A percentile compares a stretch with the other conserved stretches of the same genome.
Evolutionary conservation across 345 rosid species (phyloP).

Genomic region (Gossypium sturtianum): DNA sequence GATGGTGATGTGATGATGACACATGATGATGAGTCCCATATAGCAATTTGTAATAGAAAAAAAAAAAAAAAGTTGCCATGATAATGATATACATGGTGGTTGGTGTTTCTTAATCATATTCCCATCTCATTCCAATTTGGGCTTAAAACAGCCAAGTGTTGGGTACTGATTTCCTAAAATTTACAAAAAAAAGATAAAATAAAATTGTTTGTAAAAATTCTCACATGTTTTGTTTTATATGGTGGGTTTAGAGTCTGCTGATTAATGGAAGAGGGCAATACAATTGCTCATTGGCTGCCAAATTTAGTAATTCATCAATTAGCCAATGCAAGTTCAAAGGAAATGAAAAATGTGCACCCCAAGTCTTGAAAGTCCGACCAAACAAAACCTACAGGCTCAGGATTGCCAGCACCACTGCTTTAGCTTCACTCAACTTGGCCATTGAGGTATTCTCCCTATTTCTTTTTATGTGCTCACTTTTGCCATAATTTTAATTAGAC

Average conservation of each 20-base stretch:
- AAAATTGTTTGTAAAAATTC: background rate
- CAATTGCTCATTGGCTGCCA: slow-evolving; percentile 63
- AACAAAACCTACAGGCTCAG: slow-evolving; percentile 65
- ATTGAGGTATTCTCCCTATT: slow-evolving; percentile 33
- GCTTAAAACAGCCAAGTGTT: background rate
- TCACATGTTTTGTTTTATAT: background rate
- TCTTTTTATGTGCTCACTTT: background rate
- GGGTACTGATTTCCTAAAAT: background rate
- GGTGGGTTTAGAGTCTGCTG: slow-evolving; percentile 29
- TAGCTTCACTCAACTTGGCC: slow-evolving; percentile 70
- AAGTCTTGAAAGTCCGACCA: slow-evolving; percentile 39
- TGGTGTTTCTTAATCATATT: background rate
- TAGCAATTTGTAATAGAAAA: background rate
- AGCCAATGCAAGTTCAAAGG: slow-evolving; percentile 46
- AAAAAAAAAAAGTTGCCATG: background rate
- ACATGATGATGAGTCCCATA: background rate
- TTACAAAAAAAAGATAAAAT: background rate
- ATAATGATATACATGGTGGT: background rate
- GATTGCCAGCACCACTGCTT: slow-evolving; percentile 63
- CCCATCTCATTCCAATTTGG: background rate
- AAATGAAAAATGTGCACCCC: slow-evolving; percentile 60
- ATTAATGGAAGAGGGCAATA: slow-evolving; percentile 87
- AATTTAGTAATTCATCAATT: slow-evolving; percentile 16
- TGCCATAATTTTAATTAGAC: too few relatives aligned
- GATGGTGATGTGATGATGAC: background rate